A percentile compares a stretch with the other conserved stretches of the same genome.
Conservation (phyloP, 2,329 filamentous ascomycete genomes). For the Colletotrichum salicis region DNA sequence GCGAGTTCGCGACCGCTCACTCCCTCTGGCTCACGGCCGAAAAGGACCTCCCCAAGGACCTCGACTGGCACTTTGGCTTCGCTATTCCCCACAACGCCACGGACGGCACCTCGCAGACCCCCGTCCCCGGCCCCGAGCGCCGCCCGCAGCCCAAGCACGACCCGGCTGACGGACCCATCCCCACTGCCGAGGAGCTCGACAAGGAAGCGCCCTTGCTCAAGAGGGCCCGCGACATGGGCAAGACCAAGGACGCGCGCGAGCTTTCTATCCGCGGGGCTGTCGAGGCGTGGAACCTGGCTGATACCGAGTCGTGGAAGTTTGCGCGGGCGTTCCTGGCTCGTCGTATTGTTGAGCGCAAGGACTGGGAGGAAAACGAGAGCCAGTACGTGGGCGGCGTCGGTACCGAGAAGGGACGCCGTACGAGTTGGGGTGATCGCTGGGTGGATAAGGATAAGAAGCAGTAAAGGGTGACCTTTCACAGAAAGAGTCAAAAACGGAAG, state of each 20-base stretch:
- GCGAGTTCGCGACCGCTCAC: slow-evolving; percentile 69
- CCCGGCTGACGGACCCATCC: slow-evolving; percentile 59
- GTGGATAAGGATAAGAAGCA: slow-evolving; percentile 41
- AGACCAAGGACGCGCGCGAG: slow-evolving; percentile 55
- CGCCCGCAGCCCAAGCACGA: slow-evolving; percentile 62
- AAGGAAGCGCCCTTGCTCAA: slow-evolving; percentile 66
- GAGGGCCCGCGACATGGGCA: slow-evolving; percentile 56
- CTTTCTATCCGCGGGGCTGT: slow-evolving; percentile 62
- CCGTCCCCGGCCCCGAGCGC: slow-evolving; percentile 67
- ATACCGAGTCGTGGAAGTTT: slow-evolving; percentile 83
- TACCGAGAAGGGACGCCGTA: slow-evolving; percentile 54
- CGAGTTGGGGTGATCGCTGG: slow-evolving; percentile 47
- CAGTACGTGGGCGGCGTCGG: slow-evolving; percentile 72
- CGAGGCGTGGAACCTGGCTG: slow-evolving; percentile 76
- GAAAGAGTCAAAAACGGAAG: background rate
- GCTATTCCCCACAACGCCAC: slow-evolving; percentile 70
- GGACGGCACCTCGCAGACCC: slow-evolving; percentile 64
- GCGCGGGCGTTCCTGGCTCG: slow-evolving; percentile 74
- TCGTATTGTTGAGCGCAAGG: slow-evolving; percentile 68
- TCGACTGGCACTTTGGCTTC: slow-evolving; percentile 94
- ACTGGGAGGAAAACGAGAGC: slow-evolving; percentile 78
- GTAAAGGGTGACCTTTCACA: background rate
- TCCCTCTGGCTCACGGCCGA: slow-evolving; percentile 87
- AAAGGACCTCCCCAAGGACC: slow-evolving; percentile 69
- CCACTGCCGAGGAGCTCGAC: slow-evolving; percentile 62